Conservation (phyloP, 371 early-diverging fungal species). For the Mortierella sp. region DNA sequence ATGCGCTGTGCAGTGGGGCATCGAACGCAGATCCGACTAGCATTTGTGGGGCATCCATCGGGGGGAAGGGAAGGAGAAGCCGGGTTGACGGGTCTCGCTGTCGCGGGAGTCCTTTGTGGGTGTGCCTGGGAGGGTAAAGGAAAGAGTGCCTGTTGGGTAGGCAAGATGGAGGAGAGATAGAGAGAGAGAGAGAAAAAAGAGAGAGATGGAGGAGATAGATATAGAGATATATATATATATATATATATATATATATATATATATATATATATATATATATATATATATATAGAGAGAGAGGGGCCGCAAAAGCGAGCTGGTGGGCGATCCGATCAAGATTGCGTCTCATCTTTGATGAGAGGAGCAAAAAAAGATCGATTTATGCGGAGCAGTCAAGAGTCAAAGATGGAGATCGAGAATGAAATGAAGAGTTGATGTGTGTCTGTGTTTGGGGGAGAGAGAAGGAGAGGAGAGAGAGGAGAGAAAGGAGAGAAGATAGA, state of each 20-base stretch:
- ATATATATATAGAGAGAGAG: not conserved
- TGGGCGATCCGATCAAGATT: no score
- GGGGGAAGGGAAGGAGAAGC: not conserved
- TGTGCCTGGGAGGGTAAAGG: not conserved
- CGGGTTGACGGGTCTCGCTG: no score
- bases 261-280: no score
- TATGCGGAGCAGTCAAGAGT: not conserved
- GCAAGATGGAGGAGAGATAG: not conserved
- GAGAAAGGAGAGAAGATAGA: not conserved
- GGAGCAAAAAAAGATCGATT: not conserved
- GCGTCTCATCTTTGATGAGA: no score
- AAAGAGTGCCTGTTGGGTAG: not conserved
- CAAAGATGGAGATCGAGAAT: not conserved
- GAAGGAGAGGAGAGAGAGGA: not conserved
- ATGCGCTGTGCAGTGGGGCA: no score
- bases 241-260: no score
- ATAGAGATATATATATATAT: no score
- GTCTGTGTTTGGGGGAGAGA: not conserved
- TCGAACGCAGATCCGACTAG: no score
- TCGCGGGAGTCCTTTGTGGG: not conserved
- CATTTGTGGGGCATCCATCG: not conserved
- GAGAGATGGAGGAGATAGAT: no score
- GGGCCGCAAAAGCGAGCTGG: not conserved
- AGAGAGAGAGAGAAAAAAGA: not conserved
- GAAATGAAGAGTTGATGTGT: not conserved